Base-by-base conservation (phyloP, 805 yeast genomes). In the Metschnikowia anglica region DNA sequence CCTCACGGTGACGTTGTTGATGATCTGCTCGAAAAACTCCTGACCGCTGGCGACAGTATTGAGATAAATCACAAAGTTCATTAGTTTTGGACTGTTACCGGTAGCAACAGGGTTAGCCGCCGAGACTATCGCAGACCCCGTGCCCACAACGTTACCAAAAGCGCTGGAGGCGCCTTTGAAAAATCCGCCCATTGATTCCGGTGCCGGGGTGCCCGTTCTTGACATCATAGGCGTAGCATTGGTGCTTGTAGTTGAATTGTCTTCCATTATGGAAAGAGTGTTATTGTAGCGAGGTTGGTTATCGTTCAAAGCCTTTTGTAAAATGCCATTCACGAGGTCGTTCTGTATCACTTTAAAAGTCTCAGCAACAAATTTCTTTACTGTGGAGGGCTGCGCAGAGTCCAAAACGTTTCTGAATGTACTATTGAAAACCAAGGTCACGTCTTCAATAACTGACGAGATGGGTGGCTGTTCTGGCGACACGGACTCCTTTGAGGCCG, bases 361-460 rank as follows among this genome's bases (percentile, higher is more conserved):
- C 43, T 76, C 79, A 6, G 72, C 68, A 11, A 84, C 59, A 54
- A 85, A 77, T 21, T 68, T 71, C 50, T 75, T 77, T 21, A 83
- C 76, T 0, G 82, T 69, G 5, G 71, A 55, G 41, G 66, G 66
- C 46, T 86, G 85, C 0, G 95, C 95, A 0, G 95, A 77, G 34
- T 85, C 83, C 10, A 89, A 68, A 1, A 81, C 72, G 45, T 83
- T 84, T 18, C 80, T 66, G 26, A 89, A 60, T 13, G 85, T 73
- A 27, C 81, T 78, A 55, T 87, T 85, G 34, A 90, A 65, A 7
- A 89, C 79, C 53, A 88, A 71, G 20, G 88, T 76, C 25, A 87
- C 67, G 59, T 93, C 99, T 55, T 93, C 99, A 18, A 90, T 80
- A 17, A 88, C 81, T 0, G 97, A 88, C 0, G 95, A 80, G 4